Conservation (phyloP, 371 early-diverging fungal genomes). For the Chytridiales sp. region DNA sequence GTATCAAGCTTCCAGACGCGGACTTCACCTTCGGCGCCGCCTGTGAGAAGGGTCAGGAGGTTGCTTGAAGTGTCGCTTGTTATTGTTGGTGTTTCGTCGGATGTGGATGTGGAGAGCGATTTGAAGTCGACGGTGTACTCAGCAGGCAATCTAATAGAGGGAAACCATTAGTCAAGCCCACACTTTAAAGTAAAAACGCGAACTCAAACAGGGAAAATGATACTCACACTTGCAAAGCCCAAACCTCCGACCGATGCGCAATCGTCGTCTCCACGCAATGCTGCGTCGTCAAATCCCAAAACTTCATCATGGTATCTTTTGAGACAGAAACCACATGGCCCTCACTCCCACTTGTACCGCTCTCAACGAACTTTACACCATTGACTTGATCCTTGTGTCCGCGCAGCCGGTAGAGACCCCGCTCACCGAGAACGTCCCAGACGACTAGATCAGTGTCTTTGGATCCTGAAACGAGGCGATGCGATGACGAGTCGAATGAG, state of each 20-base stretch:
- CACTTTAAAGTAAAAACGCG: too few species aligned
- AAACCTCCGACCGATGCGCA: conserved; percentile 90
- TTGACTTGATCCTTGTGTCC: conserved; percentile 96
- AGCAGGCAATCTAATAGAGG: too few species aligned
- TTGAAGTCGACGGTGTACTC: too few species aligned
- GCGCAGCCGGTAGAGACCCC: conserved; percentile 81
- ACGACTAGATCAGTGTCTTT: conserved; percentile 89
- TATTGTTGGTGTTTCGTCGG: too few species aligned
- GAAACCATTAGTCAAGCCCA: too few species aligned
- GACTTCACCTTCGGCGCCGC: conserved; percentile 79
- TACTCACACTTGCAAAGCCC: conserved; percentile 60
- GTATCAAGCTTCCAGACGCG: conserved; percentile 83
- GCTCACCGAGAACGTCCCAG: conserved; percentile 93
- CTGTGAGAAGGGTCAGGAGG: conserved; percentile 65
- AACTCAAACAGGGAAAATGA: too few species aligned
- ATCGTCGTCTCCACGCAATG: conserved; percentile 94
- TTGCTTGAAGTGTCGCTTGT: neutral
- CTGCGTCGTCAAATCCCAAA: conserved; percentile 91
- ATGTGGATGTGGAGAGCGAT: too few species aligned
- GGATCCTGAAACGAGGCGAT: conserved; percentile 85
- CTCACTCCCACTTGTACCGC: conserved; percentile 9
- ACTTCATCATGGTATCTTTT: conserved; percentile 92
- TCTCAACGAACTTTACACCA: conserved; percentile 31
- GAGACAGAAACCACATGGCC: conserved; percentile 77
- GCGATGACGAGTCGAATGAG: conserved; percentile 73